Base-by-base conservation (phyloP, 257 asterid species). In the Nicotiana noctiflora region DNA sequence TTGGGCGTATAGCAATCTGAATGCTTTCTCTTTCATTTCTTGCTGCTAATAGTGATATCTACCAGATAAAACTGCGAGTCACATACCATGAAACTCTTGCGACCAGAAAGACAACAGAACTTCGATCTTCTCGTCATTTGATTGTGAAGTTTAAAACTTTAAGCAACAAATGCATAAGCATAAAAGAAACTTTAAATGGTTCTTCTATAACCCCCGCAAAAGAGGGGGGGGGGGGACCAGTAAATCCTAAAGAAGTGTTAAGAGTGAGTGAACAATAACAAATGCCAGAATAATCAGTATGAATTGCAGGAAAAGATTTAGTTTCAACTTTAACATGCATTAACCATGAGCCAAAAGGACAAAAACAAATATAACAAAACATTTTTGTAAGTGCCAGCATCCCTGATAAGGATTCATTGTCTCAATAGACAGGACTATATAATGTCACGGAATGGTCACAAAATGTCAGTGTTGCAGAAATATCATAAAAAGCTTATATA, bases 21-120 rank as follows among this genome's bases (percentile, higher is more conserved):
- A 92, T 89, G 86, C 91, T 93, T 87, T 95, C 99, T 90, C 98
- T 92, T 91, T 94, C 99, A 87, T 95, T 95, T 85, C 99, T 90
- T 63, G 99, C 98, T 64, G 97, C 97, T 85, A 95, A 87, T 81
- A 92, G 96, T 84, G 98, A 95, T 85, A 95, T 90, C 99, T 95
- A 89, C 90, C 83, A 90, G 78, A 77, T 52, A 82, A 40, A 90
- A 86, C 81, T 79, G 74, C 23, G 12, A 62, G 85, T 88, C 83
- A 89, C 85, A 65, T 44, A 75, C 81, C 56, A 83, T 81, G 83
- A 76, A 70, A 81, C 29, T 65, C 21, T 81, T 44, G 57, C 34
- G 29, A 61, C 76, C 56, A 4, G 53, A 66, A 62, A 66, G 85
- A 52, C 0, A 63, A 75, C 46, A 37, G 15, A 9, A 44, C 21